phyloP scores from a whole-genome alignment of 2,329 filamentous ascomycete species.

The Talaromyces sp. region DNA sequence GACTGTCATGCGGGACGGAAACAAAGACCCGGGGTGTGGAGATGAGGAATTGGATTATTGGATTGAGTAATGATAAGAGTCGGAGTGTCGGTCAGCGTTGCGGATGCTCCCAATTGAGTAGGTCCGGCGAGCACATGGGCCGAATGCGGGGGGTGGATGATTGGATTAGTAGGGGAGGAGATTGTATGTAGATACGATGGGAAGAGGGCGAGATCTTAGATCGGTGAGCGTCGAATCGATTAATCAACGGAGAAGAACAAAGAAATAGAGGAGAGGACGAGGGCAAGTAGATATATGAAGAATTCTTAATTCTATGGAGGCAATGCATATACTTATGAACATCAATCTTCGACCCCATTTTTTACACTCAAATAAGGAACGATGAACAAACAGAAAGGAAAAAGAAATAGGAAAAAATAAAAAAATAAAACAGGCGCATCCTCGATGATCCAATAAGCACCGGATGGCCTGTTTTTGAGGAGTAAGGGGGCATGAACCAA shows the following conservation, averaged over 20 bases:
- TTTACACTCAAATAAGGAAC: too few species aligned
- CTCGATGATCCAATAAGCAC: not conserved
- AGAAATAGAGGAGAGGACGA: too few species aligned
- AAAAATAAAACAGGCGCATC: too few species aligned
- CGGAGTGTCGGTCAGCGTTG: constrained; percentile 14
- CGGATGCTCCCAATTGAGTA: constrained; percentile 17
- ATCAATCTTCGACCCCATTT: too few species aligned
- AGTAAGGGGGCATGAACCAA: not conserved
- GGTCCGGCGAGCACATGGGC: constrained; percentile 10
- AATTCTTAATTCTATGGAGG: too few species aligned
- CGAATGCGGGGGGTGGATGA: not conserved
- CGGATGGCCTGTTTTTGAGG: not conserved
- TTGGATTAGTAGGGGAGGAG: not conserved
- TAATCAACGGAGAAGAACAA: too few species aligned
- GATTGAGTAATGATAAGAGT: constrained; percentile 22
- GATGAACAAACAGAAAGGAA: not conserved
- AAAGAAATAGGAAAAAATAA: constrained; percentile 1
- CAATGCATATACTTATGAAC: too few species aligned
- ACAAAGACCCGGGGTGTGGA: constrained; percentile 15
- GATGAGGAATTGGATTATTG: constrained; percentile 15
- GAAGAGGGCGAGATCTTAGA: too few species aligned
- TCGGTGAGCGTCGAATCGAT: too few species aligned
- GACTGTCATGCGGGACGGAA: constrained; percentile 15
- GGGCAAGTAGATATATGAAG: too few species aligned
- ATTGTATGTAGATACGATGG: too few species aligned